Base-by-base conservation (phyloP, 305 asterid species). In the Petunia hybrid region DNA sequence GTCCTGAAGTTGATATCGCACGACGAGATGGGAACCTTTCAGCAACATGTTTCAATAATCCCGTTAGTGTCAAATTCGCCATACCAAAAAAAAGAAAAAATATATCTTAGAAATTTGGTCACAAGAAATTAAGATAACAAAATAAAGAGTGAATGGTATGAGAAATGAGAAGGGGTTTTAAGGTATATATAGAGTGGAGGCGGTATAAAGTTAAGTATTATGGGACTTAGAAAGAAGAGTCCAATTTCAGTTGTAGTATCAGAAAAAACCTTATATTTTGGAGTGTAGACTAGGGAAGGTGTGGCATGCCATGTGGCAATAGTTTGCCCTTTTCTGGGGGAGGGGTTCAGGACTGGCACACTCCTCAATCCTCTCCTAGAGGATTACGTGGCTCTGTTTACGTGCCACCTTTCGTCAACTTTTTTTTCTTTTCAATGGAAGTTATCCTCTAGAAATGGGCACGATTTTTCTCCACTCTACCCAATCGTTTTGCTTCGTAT, bases 61-160 rank as follows among this genome's bases (percentile, higher is more conserved):
- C 93, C 89, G 98, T 89, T 76, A 95, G 92, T 6, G 98, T 94
- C 53, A 84, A 84, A 77, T 36, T 57, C 5, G 87, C 85, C 98
- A 92, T 94, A 73, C 2, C 9, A 0, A 64, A 64, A 59, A 46
- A 2, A 73, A 51, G 13, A 61, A 48, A 46, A 0, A 35, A 62
- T 31, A 61, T 16, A n/a, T 51, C 57, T 51, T 51, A 3, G 38
- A 59, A 60, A 60, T 60, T 6, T 0, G 39, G 8, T 6, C 65
- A 61, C 66, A 7, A 1, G 35, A n/a, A 51, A 9, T 10, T 4
- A 51, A 14, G n/a, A 22, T 16, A 61, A 6, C 12, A 61, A 61
- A 6, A 6, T 22, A 8, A 35, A 55, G 59, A 42, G 1, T 61
- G 7, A 38, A 41, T 16, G 13, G 76, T 9, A 6, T n/a, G 45